phyloP scores from a whole-genome alignment of 2,329 filamentous ascomycete species.

The Penicillium sp. region DNA sequence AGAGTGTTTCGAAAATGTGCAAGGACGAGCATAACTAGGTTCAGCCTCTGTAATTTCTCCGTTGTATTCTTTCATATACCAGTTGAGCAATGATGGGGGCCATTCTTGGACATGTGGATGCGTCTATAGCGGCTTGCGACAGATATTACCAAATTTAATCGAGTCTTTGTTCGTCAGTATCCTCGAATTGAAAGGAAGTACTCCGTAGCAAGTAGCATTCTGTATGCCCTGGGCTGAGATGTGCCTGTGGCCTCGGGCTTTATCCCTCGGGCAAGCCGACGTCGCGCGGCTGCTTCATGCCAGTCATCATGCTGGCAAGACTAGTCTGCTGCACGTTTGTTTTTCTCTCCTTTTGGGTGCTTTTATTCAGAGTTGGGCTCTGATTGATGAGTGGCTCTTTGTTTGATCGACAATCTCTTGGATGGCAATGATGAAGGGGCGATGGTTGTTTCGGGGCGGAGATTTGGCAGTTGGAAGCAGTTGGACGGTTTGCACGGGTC shows the following conservation, averaged over 20 bases:
- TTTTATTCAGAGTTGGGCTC: conserved; percentile 2
- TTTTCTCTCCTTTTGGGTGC: conserved; percentile 8
- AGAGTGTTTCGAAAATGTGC: conserved; percentile 38
- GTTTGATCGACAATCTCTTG: neutral
- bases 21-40: conserved; percentile 27
- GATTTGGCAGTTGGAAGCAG: neutral
- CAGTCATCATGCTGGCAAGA: conserved; percentile 14
- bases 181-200: neutral
- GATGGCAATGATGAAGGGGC: conserved; percentile 6
- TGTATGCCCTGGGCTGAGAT: neutral
- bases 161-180: neutral
- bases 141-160: neutral
- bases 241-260: neutral
- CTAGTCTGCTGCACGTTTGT: conserved; percentile 11
- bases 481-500: neutral
- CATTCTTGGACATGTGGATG: neutral
- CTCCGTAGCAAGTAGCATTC: neutral
- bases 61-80: conserved; percentile 1
- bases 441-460: conserved; percentile 6
- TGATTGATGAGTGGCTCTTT: neutral
- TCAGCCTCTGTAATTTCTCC: neutral
- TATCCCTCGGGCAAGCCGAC: neutral
- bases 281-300: conserved; percentile 3
- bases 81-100: neutral
- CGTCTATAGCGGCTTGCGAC: too few relatives aligned